phyloP scores from a whole-genome alignment of 2,329 filamentous ascomycete species.

The Xylaria polymorpha region DNA sequence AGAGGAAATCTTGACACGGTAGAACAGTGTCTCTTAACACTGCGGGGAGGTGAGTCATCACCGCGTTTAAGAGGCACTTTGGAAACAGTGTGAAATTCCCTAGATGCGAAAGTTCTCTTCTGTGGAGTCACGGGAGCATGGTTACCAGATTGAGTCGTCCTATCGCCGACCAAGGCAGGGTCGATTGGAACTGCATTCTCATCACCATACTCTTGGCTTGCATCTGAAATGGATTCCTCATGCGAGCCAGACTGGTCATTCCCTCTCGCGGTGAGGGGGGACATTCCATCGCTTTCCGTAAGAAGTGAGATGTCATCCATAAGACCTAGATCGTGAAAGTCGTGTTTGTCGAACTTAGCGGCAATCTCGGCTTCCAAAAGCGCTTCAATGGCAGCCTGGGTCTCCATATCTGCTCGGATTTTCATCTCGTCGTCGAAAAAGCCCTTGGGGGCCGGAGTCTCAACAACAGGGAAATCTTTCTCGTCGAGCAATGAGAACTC shows the following conservation, averaged over 20 bases:
- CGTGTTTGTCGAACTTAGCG: slow-evolving; percentile 54
- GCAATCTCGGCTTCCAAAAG: slow-evolving; percentile 51
- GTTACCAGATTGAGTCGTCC: slow-evolving; percentile 33
- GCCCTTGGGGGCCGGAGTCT: slow-evolving; percentile 56
- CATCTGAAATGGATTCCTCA: slow-evolving; percentile 63
- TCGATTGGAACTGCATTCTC: slow-evolving; percentile 72
- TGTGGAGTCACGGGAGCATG: slow-evolving; percentile 65
- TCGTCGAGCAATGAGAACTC: slow-evolving; percentile 46
- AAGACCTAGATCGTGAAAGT: slow-evolving; percentile 60
- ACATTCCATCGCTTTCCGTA: slow-evolving; percentile 70
- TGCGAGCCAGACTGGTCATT: slow-evolving; percentile 50
- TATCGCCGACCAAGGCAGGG: slow-evolving; percentile 55
- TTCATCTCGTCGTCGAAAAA: slow-evolving; percentile 74
- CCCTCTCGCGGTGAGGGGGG: slow-evolving; percentile 60
- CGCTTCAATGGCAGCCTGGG: slow-evolving; percentile 47
- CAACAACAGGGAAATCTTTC: slow-evolving; percentile 42
- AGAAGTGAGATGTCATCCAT: slow-evolving; percentile 67
- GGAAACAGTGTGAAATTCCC: slow-evolving; percentile 76
- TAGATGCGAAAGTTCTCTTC: slow-evolving; percentile 59
- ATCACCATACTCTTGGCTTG: slow-evolving; percentile 74
- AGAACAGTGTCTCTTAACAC: slow-evolving; percentile 62
- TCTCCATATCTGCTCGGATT: slow-evolving; percentile 52
- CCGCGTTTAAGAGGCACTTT: slow-evolving; percentile 81
- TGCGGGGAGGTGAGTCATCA: slow-evolving; percentile 65
- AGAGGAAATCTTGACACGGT: slow-evolving; percentile 62